phyloP scores from a whole-genome alignment of 1,139 yeast genomes.

The Meyerozyma athensensis region DNA sequence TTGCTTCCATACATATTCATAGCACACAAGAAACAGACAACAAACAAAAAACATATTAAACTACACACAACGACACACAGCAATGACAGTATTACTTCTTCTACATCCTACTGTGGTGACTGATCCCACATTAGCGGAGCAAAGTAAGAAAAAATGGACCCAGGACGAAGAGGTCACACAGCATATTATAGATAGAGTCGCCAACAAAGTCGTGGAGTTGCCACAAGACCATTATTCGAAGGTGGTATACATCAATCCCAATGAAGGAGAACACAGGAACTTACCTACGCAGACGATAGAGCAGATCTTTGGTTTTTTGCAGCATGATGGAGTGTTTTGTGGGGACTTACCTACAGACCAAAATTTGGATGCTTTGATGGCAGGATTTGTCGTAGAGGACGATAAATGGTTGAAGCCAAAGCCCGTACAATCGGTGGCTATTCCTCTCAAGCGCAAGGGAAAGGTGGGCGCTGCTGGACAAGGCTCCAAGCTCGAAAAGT shows the following conservation, averaged over 20 bases:
- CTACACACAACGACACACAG: too few species aligned
- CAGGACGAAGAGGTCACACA: slow-evolving; percentile 31
- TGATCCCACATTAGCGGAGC: slow-evolving; percentile 44
- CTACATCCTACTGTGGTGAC: slow-evolving; percentile 74
- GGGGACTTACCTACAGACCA: slow-evolving; percentile 53
- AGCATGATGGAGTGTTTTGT: slow-evolving; percentile 42
- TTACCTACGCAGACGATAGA: slow-evolving; percentile 43
- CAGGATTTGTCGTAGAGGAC: slow-evolving; percentile 52
- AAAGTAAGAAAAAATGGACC: slow-evolving; percentile 24
- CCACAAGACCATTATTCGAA: slow-evolving; percentile 39
- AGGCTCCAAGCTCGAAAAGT: slow-evolving; percentile 9
- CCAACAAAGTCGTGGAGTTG: slow-evolving; percentile 50
- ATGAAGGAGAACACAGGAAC: slow-evolving; percentile 30
- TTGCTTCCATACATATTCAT: too few species aligned
- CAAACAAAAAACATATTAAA: neutral
- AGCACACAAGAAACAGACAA: neutral
- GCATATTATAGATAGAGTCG: slow-evolving; percentile 68
- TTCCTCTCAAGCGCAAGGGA: slow-evolving; percentile 24
- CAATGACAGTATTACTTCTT: slow-evolving; percentile 43
- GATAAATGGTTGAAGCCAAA: slow-evolving; percentile 44
- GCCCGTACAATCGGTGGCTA: slow-evolving; percentile 24
- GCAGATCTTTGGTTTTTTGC: slow-evolving; percentile 36
- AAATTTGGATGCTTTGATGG: slow-evolving; percentile 54
- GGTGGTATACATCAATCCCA: slow-evolving; percentile 60
- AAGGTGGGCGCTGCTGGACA: slow-evolving; percentile 5